Evolutionary conservation across 768 basidiomycete genomes (phyloP), one percentile per base, ranked within the genome.

Genomic region (Suillus plorans): DNA sequence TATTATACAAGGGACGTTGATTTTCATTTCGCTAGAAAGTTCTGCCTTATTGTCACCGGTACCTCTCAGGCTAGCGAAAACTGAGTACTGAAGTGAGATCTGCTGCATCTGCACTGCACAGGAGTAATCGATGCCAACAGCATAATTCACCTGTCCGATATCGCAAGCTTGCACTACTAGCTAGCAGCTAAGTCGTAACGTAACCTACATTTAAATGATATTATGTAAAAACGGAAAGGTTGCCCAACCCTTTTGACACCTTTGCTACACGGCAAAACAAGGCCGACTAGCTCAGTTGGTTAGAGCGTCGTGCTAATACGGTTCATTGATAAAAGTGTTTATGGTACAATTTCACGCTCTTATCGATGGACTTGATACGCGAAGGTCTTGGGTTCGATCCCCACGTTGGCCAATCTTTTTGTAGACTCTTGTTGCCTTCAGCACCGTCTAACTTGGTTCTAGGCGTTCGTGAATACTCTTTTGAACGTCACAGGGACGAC

Each of bases 211-310:
- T 31, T 31, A 31, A 31, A 31, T 5, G 31, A 28, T 28, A 28
- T 31, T 31, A 31, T 31, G 31, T 31, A 31, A 31, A 7, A 31
- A 31, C 31, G 31, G 1, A 6, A 22, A 49, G 2, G n/a, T 13
- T 22, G 3, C 7, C 7, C 7, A 22, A 25, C 22, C 7, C 8
- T 31, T 4, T 28, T 28, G 31, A 31, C 3, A 52, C 31, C 9
- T 20, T 28, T 10, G 16, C 14, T 16, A 9, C 1, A 8, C 1
- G 0, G 20, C 0, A 2, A 7, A 18, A 3, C 10, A 59, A 20
- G 89, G 89, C 89, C 89, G 89, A 86, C 88, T 91, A 90, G 90
- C 90, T 92, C 90, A 92, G 90, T 81, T 91, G 90, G 90, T 91
- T 91, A 91, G 90, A 91, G 90, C 89, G 89, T 90, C 86, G 89